Evolutionary conservation across 805 yeast genomes (phyloP).

Genomic region (Saccharomycopsis sp.): DNA sequence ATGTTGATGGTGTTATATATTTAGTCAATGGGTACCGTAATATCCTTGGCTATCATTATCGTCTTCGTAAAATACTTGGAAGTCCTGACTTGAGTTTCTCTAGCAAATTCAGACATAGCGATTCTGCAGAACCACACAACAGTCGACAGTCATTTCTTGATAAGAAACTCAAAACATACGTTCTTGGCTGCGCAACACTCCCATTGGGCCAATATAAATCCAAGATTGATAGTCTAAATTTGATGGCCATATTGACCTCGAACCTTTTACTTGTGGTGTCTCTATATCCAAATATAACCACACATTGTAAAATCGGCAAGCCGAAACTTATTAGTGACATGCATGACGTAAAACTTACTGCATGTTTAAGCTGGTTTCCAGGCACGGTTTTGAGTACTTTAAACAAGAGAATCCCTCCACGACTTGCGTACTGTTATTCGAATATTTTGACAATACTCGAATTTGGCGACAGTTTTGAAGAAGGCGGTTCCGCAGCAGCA

Average conservation of each 20-base stretch:
- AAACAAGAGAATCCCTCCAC: slow-evolving; percentile 31
- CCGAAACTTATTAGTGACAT: slow-evolving; percentile 33
- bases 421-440: slow-evolving; percentile 66
- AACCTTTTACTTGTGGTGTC: slow-evolving; percentile 47
- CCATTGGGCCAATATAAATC: slow-evolving; percentile 55
- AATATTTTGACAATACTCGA: slow-evolving; percentile 52
- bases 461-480: slow-evolving; percentile 29
- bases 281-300: slow-evolving; percentile 41
- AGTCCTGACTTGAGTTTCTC: slow-evolving; percentile 25
- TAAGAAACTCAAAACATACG: slow-evolving; percentile 8
- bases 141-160: neutral
- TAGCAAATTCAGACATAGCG: neutral
- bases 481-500: too few species aligned
- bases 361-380: slow-evolving; percentile 59
- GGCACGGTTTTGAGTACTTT: slow-evolving; percentile 28
- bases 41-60: slow-evolving; percentile 36
- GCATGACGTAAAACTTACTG: slow-evolving; percentile 31
- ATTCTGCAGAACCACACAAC: neutral
- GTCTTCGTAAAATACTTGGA: slow-evolving; percentile 41
- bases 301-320: slow-evolving; percentile 48
- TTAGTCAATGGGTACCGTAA: slow-evolving; percentile 59
- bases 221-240: slow-evolving; percentile 49
- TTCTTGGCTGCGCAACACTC: slow-evolving; percentile 39
- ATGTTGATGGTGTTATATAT: slow-evolving; percentile 50
- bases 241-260: slow-evolving; percentile 54